These are phyloP conservation scores for Kluyveromyces lactis DNA, from an alignment of 805 yeast genomes.

Conservation along the genomic window DNA sequence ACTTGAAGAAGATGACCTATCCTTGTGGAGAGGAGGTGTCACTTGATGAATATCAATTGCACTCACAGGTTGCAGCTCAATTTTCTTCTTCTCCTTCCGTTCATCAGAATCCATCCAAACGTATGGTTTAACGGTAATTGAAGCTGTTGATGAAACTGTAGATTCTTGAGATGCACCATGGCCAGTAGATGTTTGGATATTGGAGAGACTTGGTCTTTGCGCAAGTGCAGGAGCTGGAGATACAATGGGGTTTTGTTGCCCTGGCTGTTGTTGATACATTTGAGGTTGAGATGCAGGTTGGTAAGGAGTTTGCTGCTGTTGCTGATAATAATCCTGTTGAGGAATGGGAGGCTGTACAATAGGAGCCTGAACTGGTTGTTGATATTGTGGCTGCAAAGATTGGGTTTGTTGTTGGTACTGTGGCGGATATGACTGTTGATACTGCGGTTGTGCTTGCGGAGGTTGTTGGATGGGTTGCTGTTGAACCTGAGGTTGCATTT, in stretches of 20 bases:
- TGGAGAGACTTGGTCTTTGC: not conserved
- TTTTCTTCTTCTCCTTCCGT: slow-evolving; percentile 6
- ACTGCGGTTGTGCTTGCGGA: slow-evolving; percentile 4
- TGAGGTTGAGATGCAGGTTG: slow-evolving; percentile 4
- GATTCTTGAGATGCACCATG: slow-evolving; percentile 5
- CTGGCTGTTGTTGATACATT: slow-evolving; percentile 5
- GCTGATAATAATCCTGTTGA: too few relatives aligned
- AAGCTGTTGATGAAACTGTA: not conserved
- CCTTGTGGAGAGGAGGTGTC: slow-evolving; percentile 26
- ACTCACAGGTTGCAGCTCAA: slow-evolving; percentile 7
- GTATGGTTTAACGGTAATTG: slow-evolving; percentile 14
- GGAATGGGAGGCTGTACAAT: slow-evolving; percentile 1
- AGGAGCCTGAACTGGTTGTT: slow-evolving; percentile 1
- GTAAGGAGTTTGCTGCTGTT: slow-evolving; percentile 5
- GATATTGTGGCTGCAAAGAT: slow-evolving; percentile 4
- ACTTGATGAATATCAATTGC: slow-evolving; percentile 11
- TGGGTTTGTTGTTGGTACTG: slow-evolving; percentile 7
- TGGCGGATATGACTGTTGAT: slow-evolving; percentile 4
- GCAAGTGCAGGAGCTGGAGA: not conserved
- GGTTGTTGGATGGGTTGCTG: slow-evolving; percentile 10
- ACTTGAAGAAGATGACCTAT: slow-evolving; percentile 10
- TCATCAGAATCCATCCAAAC: slow-evolving; percentile 11
- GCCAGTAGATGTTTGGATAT: not conserved
- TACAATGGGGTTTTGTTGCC: not conserved
- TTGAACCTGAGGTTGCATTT: slow-evolving; percentile 10